Evolutionary conservation across 2,329 filamentous ascomycete species (phyloP), one percentile per base, ranked within the genome.

Genomic region (Simplicillium sp.): DNA sequence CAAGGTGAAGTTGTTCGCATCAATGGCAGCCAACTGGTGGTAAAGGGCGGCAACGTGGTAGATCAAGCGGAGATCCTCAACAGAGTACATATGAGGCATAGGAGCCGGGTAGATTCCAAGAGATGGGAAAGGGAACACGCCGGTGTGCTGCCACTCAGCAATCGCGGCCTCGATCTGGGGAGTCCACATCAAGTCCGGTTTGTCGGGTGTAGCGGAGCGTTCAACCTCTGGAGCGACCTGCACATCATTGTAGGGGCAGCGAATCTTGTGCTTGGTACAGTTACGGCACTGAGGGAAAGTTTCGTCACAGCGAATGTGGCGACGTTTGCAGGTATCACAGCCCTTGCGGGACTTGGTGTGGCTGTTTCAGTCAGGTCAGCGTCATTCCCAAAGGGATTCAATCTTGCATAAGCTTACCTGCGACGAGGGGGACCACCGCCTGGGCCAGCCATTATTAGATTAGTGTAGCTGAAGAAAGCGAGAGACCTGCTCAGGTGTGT

Each of bases 261-360:
- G 85, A 54, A 94, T 92, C 68, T 96, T 95, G 68, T 98, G 92
- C 68, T 97, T 98, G 46, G 90, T 96, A 67, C 92, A 98, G 66
- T 98, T 98, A 56, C 87, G 87, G 69, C 90, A 98, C 76, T 98
- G 92, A 39, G 92, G 92, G 56, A 95, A 96, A 52, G 80, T 95
- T 64, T 98, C 92, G 59, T 98, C 92, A 67, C 92, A 98, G 55
- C 92, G 80, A 60, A 98, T 98, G 65, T 98, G 92, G 60, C 92
- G 81, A 61, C 85, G 83, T 68, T 98, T 98, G 77, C 92, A 98
- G 47, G 88, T 95, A 57, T 94, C 90, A 75, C 92, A 98, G 48
- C 92, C 92, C 69, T 96, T 97, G 59, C 92, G 83, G 55, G 90
- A 97, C 72, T 98, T 98, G 61, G 92, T 98, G 71, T 98, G 92